phyloP scores from a whole-genome alignment of 176 grass and related monocot species.

The Oryza meyeriana region DNA sequence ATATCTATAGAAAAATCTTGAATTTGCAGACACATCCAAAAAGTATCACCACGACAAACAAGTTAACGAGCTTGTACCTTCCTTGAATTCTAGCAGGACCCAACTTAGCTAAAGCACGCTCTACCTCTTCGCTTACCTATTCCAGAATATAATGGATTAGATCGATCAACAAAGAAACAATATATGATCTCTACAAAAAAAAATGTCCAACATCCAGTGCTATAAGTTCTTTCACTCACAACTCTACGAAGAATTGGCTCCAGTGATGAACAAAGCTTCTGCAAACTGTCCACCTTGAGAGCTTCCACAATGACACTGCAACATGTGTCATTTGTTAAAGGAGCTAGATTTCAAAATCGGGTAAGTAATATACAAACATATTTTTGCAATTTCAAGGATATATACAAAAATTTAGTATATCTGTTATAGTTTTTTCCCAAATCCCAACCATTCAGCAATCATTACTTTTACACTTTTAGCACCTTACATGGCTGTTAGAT shows the following conservation, averaged over 20 bases:
- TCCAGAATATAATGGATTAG: conserved; percentile 26
- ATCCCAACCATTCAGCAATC: neutral
- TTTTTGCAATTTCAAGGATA: neutral
- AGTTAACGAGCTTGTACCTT: conserved; percentile 57
- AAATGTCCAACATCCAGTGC: neutral
- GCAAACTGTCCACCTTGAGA: conserved; percentile 93
- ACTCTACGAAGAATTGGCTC: conserved; percentile 98
- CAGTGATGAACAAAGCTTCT: conserved; percentile 91
- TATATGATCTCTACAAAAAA: neutral
- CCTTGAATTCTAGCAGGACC: conserved; percentile 78
- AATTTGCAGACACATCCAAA: conserved; percentile 2
- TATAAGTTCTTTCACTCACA: conserved; percentile 57
- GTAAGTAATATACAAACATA: neutral
- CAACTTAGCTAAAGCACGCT: conserved; percentile 95
- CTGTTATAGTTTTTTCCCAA: neutral
- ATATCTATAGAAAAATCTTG: conserved; percentile 2
- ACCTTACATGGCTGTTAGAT: neutral
- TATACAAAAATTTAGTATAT: neutral
- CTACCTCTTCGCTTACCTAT: conserved; percentile 99
- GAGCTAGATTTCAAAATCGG: neutral
- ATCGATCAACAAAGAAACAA: conserved; percentile 4
- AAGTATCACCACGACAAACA: neutral
- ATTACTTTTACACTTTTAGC: neutral
- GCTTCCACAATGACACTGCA: conserved; percentile 99
- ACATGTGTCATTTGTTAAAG: neutral